These are phyloP conservation scores for Astrothelium macrocarpum DNA, from an alignment of 495 filamentous ascomycete genomes.

Conservation along the genomic window DNA sequence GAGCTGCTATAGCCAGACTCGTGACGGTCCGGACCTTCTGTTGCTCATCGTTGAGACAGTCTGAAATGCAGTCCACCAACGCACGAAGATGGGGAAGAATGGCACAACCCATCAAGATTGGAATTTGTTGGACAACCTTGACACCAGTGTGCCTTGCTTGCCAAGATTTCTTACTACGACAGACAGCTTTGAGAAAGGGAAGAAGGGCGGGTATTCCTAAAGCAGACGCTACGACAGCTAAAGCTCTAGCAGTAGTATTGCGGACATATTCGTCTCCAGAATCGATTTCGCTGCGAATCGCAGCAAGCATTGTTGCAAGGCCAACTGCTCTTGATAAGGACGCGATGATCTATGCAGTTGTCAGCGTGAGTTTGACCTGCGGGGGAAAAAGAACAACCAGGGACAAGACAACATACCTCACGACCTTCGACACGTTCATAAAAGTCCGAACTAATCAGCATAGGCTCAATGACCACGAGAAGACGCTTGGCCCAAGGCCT, in stretches of 20 bases:
- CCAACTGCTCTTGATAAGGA: slow-evolving; percentile 95
- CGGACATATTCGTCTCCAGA: slow-evolving; percentile 98
- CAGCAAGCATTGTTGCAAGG: slow-evolving; percentile 97
- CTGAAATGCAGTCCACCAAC: slow-evolving; percentile 90
- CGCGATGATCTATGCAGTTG: slow-evolving; percentile 65
- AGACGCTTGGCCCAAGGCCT: slow-evolving; percentile 98
- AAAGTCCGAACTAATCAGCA: slow-evolving; percentile 98
- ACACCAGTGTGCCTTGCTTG: slow-evolving; percentile 98
- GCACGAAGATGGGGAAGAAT: slow-evolving; percentile 94
- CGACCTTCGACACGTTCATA: slow-evolving; percentile 97
- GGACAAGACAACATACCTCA: slow-evolving; percentile 42
- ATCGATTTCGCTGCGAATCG: slow-evolving; percentile 98
- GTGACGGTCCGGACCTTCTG: slow-evolving; percentile 95
- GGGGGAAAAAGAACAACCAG: not conserved
- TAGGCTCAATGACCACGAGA: slow-evolving; percentile 94
- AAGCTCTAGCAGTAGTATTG: slow-evolving; percentile 95
- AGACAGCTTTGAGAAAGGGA: slow-evolving; percentile 91
- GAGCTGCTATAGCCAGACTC: slow-evolving; percentile 84
- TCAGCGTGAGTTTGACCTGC: not conserved
- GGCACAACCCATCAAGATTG: slow-evolving; percentile 98
- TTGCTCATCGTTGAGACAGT: slow-evolving; percentile 94
- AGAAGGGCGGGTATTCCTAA: slow-evolving; percentile 92
- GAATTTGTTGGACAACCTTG: slow-evolving; percentile 98
- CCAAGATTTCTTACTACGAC: slow-evolving; percentile 97
- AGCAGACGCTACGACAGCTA: slow-evolving; percentile 94